Conservation (phyloP, 1,284 basidiomycete genomes). For the Fomitopsis pinicola region DNA sequence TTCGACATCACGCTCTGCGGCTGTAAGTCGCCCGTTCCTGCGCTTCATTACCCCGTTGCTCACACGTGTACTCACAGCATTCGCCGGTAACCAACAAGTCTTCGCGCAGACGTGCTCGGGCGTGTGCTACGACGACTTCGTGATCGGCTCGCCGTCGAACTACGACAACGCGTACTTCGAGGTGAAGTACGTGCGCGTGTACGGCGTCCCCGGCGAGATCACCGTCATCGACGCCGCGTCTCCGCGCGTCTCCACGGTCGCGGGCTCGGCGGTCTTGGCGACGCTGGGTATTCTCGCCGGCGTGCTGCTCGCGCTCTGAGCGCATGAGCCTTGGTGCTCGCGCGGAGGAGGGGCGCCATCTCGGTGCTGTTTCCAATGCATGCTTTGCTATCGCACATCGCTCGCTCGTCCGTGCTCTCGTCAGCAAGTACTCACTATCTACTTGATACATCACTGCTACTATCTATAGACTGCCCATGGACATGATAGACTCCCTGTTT, state of each 20-base stretch:
- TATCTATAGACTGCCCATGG: background rate
- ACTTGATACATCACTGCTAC: background rate
- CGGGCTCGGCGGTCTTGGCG: background rate
- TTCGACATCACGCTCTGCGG: constrained; percentile 78
- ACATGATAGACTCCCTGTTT: background rate
- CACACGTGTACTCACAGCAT: constrained; percentile 13
- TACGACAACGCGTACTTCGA: constrained; percentile 78
- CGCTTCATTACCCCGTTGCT: constrained; percentile 7
- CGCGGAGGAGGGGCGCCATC: background rate
- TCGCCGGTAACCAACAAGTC: constrained; percentile 38
- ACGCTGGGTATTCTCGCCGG: background rate
- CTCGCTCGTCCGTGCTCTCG: background rate
- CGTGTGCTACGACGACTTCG: constrained; percentile 70
- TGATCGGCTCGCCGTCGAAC: constrained; percentile 59
- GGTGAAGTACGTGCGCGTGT: constrained; percentile 57
- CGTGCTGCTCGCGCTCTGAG: background rate
- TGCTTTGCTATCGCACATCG: background rate
- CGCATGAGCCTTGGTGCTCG: background rate
- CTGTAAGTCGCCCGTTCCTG: constrained; percentile 33
- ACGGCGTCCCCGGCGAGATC: constrained; percentile 31
- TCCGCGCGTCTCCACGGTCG: constrained; percentile 6
- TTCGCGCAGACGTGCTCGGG: constrained; percentile 66
- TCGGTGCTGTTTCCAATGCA: background rate
- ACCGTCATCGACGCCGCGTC: constrained; percentile 23
- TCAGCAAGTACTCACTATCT: no score